Percentiles rank a stretch among this genome's conserved stretches.
phyloP scores from a whole-genome alignment of 768 basidiomycete species.

The Artomyces pyxidatus region DNA sequence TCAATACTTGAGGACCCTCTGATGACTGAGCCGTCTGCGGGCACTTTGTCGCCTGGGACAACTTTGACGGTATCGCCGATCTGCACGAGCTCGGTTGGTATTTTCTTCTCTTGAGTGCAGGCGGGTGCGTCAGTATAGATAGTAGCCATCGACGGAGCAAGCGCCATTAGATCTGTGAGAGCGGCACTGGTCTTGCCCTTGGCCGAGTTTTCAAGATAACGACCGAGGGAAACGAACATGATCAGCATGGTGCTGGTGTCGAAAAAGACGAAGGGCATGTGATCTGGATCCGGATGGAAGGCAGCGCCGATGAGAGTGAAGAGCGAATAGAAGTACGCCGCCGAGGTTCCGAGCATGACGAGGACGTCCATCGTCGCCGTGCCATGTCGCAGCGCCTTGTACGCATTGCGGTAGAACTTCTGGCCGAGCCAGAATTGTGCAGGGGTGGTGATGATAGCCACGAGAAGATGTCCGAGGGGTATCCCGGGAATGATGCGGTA shows the following conservation, averaged over 20 bases:
- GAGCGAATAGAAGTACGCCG: conserved; percentile 89
- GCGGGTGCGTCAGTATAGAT: conserved; percentile 84
- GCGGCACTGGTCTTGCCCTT: conserved; percentile 97
- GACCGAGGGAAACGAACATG: conserved; percentile 92
- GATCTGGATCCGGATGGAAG: conserved; percentile 56
- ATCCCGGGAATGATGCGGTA: conserved; percentile 54
- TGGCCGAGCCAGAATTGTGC: conserved; percentile 88
- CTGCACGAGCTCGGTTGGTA: conserved; percentile 91
- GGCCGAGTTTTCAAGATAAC: conserved; percentile 92
- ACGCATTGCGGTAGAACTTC: conserved; percentile 85
- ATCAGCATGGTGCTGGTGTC: conserved; percentile 99
- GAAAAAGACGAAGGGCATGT: conserved; percentile 86
- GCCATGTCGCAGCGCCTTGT: conserved; percentile 83
- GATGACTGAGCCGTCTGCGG: conserved; percentile 89
- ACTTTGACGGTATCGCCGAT: conserved; percentile 90
- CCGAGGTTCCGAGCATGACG: conserved; percentile 89
- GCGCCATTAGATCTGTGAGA: conserved; percentile 91
- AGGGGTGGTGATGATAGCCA: conserved; percentile 74
- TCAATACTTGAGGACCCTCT: conserved; percentile 84
- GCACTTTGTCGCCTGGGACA: conserved; percentile 93
- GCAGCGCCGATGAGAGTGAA: conserved; percentile 57
- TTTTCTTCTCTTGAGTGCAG: conserved; percentile 80
- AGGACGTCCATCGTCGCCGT: conserved; percentile 98
- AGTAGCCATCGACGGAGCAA: conserved; percentile 90
- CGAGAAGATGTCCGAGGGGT: conserved; percentile 75